phyloP scores from a whole-genome alignment of 495 filamentous ascomycete species.

The Penicillium steckii region DNA sequence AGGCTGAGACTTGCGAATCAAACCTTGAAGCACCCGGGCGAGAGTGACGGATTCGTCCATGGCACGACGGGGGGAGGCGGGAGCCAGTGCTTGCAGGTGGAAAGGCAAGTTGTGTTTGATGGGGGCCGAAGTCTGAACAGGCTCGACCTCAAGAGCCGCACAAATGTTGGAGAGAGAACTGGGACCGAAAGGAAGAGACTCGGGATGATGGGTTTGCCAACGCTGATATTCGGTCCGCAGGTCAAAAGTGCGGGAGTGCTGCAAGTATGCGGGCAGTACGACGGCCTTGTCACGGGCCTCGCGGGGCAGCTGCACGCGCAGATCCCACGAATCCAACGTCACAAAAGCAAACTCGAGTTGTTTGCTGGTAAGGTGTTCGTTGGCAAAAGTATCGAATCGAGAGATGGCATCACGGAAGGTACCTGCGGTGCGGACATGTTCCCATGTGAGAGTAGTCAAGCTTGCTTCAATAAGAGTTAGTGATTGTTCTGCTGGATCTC shows the following conservation, averaged over 20 bases:
- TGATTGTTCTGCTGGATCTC: too few species aligned
- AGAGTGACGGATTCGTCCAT: conserved; percentile 97
- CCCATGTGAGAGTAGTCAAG: conserved; percentile 97
- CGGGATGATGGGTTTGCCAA: conserved; percentile 97
- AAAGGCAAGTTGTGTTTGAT: conserved; percentile 99
- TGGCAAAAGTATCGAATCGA: conserved; percentile 88
- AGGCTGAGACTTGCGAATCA: conserved; percentile 95
- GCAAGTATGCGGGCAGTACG: conserved; percentile 91
- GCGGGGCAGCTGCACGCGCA: conserved; percentile 93
- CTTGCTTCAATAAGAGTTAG: conserved; percentile 64
- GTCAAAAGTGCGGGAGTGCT: conserved; percentile 96
- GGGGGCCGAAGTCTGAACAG: conserved; percentile 91
- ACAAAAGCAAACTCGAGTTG: conserved; percentile 97
- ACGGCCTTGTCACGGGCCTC: conserved; percentile 98
- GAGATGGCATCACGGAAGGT: conserved; percentile 96
- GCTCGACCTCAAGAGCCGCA: conserved; percentile 94
- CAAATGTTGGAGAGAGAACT: conserved; percentile 96
- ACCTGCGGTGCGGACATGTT: conserved; percentile 94
- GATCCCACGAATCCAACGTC: conserved; percentile 96
- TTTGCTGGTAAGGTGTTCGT: conserved; percentile 79
- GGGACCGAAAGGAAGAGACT: conserved; percentile 94
- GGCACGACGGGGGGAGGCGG: conserved; percentile 92
- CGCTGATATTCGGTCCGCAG: conserved; percentile 94
- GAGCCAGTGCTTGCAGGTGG: conserved; percentile 93
- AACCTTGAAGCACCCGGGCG: conserved; percentile 82